Percentiles rank a stretch among this genome's conserved stretches.
phyloP scores from a whole-genome alignment of 345 rosid genomes.

The Tarenaya hassleriana region DNA sequence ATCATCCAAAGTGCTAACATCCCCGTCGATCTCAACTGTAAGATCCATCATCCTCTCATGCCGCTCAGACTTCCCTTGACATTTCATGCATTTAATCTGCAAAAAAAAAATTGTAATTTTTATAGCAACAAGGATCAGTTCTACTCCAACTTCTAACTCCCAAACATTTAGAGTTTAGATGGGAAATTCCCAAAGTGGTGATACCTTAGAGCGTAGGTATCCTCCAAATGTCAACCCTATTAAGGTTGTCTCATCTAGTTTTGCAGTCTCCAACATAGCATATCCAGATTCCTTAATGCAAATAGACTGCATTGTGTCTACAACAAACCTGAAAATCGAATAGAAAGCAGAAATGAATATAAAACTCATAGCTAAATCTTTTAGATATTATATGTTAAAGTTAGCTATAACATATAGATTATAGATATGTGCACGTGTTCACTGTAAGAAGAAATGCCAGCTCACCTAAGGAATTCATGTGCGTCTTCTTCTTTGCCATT shows the following conservation, averaged over 20 bases:
- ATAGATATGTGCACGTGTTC: constrained; percentile 2
- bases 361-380: constrained; percentile 10
- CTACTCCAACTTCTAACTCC: not conserved
- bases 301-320: constrained; percentile 89
- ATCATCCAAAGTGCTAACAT: constrained; percentile 77
- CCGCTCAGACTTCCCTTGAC: constrained; percentile 74
- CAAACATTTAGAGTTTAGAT: no score
- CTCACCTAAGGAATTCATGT: constrained; percentile 92
- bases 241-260: constrained; percentile 70
- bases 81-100: constrained; percentile 87
- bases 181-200: not conserved
- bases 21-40: constrained; percentile 93
- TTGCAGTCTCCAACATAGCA: constrained; percentile 32
- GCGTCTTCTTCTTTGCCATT: constrained; percentile 97
- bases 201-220: constrained; percentile 89
- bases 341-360: constrained; percentile 1
- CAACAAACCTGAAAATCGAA: constrained; percentile 54
- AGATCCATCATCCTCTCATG: constrained; percentile 98
- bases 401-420: no score
- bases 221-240: constrained; percentile 94
- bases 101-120: constrained; percentile 5
- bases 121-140: constrained; percentile 12
- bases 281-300: constrained; percentile 60
- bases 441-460: constrained; percentile 15
- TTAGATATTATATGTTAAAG: not conserved